Conservation (phyloP, 2,329 filamentous ascomycete species). For the Cytospora leucostoma region DNA sequence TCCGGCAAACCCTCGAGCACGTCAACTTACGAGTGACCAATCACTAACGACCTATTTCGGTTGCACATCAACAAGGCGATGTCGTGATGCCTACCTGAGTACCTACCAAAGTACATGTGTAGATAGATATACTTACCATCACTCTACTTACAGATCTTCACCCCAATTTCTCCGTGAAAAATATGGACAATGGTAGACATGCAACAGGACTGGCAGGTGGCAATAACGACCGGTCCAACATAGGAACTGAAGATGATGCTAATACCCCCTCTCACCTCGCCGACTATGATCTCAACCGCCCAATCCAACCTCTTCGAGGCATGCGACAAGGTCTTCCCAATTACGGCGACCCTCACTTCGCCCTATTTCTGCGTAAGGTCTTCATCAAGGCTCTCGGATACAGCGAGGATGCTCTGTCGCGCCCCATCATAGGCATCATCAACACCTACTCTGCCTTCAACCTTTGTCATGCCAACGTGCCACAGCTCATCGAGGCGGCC, state of each 20-base stretch:
- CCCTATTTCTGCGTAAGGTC: constrained; percentile 71
- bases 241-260: not conserved
- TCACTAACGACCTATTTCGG: not conserved
- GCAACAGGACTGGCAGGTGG: not conserved
- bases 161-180: not conserved
- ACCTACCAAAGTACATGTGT: not conserved
- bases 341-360: constrained; percentile 75
- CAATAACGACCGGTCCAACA: not conserved
- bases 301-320: constrained; percentile 53
- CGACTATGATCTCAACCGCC: constrained; percentile 65
- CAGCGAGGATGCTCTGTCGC: constrained; percentile 68
- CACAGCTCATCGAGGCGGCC: constrained; percentile 69
- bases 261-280: constrained; percentile 38
- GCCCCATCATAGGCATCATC: constrained; percentile 73
- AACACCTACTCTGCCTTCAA: constrained; percentile 75
- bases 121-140: not conserved
- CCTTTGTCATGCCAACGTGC: constrained; percentile 72
- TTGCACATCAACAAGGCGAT: not conserved
- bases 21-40: not conserved
- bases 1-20: not conserved
- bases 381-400: constrained; percentile 79
- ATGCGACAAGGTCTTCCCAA: constrained; percentile 65
- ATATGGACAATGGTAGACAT: not conserved
- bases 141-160: not conserved
- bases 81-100: not conserved